A percentile compares a stretch with the other conserved stretches of the same genome.
phyloP scores from a whole-genome alignment of 1,284 basidiomycete species.

The Sporisorium exsertum region DNA sequence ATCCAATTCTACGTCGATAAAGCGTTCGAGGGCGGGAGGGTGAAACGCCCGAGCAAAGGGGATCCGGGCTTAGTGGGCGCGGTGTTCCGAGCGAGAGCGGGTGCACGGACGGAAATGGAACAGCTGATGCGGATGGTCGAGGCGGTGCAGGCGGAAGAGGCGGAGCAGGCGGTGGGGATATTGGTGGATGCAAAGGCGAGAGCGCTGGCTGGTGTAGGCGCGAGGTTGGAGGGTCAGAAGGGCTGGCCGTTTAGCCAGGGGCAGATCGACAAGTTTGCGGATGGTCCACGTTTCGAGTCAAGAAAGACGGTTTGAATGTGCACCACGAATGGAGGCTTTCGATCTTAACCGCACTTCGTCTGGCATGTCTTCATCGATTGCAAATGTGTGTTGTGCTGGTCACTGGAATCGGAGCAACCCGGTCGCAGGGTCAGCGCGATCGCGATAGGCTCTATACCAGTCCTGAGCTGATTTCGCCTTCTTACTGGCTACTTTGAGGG shows the following conservation, averaged over 20 bases:
- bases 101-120: slow-evolving; percentile 8
- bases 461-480: slow-evolving; percentile 35
- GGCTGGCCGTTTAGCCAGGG: slow-evolving; percentile 20
- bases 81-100: slow-evolving; percentile 12
- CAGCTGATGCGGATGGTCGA: not conserved
- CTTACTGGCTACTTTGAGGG: slow-evolving; percentile 46
- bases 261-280: not conserved
- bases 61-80: slow-evolving; percentile 17
- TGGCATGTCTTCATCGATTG: no score
- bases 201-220: slow-evolving; percentile 9
- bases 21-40: slow-evolving; percentile 8
- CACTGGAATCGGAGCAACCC: slow-evolving; percentile 15
- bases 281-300: not conserved
- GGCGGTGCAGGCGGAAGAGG: not conserved
- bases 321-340: not conserved
- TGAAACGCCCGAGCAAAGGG: slow-evolving; percentile 5
- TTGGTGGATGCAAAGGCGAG: slow-evolving; percentile 8
- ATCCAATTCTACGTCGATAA: slow-evolving; percentile 41
- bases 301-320: slow-evolving; percentile 10
- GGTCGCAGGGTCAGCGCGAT: slow-evolving; percentile 36
- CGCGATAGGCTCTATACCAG: slow-evolving; percentile 53
- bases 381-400: not conserved
- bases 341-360: not conserved
- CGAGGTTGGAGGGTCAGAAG: not conserved
- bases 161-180: slow-evolving; percentile 1